Evolutionary conservation across 2,329 filamentous ascomycete species (phyloP).

Genomic region (Rutstroemia sp.): DNA sequence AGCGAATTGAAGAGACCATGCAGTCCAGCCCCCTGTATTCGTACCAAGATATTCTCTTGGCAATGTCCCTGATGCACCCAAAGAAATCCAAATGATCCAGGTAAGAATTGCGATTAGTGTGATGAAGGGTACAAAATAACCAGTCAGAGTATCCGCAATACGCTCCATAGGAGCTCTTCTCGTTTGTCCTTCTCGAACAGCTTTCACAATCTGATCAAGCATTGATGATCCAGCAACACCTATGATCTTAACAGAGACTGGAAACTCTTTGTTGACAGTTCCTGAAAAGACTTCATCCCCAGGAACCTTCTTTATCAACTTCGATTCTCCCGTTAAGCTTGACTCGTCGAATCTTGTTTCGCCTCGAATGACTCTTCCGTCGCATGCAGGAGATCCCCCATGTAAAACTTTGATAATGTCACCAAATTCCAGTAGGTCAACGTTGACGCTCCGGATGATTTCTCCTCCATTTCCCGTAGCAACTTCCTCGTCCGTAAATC

Average conservation of each 20-base stretch:
- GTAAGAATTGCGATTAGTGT: slow-evolving; percentile 62
- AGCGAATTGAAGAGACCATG: slow-evolving; percentile 72
- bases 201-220: slow-evolving; percentile 72
- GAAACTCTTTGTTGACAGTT: slow-evolving; percentile 63
- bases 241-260: slow-evolving; percentile 56
- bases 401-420: slow-evolving; percentile 69
- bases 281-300: slow-evolving; percentile 65
- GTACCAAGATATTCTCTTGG: slow-evolving; percentile 47
- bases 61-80: slow-evolving; percentile 53
- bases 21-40: slow-evolving; percentile 55
- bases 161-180: slow-evolving; percentile 69
- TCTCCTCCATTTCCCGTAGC: slow-evolving; percentile 3
- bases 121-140: slow-evolving; percentile 70
- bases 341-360: slow-evolving; percentile 77
- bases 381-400: slow-evolving; percentile 77
- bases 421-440: slow-evolving; percentile 61
- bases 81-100: slow-evolving; percentile 62
- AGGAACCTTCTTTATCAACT: slow-evolving; percentile 52
- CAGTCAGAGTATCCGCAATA: slow-evolving; percentile 64
- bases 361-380: slow-evolving; percentile 60
- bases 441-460: slow-evolving; percentile 23
- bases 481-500: slow-evolving; percentile 2
- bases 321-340: slow-evolving; percentile 75
- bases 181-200: slow-evolving; percentile 71
- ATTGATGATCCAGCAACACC: slow-evolving; percentile 62